A percentile compares a stretch with the other conserved stretches of the same genome.
Conservation (phyloP, 2,329 filamentous ascomycete species). For the Penicillium corylophilum region DNA sequence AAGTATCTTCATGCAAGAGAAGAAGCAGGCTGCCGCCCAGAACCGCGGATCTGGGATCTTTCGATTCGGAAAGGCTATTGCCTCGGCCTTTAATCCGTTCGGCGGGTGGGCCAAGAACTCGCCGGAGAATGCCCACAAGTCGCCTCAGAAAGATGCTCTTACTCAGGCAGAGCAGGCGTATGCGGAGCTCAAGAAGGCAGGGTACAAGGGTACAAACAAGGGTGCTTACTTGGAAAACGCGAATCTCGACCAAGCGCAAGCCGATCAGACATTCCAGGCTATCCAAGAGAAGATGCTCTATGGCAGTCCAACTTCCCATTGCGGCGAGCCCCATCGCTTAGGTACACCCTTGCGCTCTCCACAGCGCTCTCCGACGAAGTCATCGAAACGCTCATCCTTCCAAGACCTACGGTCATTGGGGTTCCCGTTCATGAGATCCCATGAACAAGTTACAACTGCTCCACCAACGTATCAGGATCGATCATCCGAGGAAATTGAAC, state of each 20-base stretch:
- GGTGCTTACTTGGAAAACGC: conserved; percentile 30
- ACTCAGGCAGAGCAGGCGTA: conserved; percentile 53
- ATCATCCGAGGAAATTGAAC: conserved; percentile 26
- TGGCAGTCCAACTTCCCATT: conserved; percentile 17
- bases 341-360: conserved; percentile 12
- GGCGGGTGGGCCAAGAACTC: conserved; percentile 48
- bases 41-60: conserved; percentile 50
- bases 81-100: conserved; percentile 55
- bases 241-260: conserved; percentile 4
- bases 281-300: conserved; percentile 34
- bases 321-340: conserved; percentile 2
- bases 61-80: conserved; percentile 56
- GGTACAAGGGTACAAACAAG: conserved; percentile 46
- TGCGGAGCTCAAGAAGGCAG: conserved; percentile 54
- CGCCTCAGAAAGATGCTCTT: conserved; percentile 44
- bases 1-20: conserved; percentile 59
- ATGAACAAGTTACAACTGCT: conserved; percentile 30
- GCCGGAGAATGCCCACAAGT: conserved; percentile 33
- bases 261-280: conserved; percentile 37
- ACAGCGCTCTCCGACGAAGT: conserved; percentile 20
- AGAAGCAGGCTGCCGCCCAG: conserved; percentile 21
- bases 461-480: conserved; percentile 14
- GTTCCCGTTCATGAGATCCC: conserved; percentile 27
- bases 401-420: conserved; percentile 38
- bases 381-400: conserved; percentile 34